Percentiles rank a stretch among this genome's conserved stretches.
Evolutionary conservation across 768 basidiomycete genomes (phyloP).

Genomic region (Tylopilus intermedius): DNA sequence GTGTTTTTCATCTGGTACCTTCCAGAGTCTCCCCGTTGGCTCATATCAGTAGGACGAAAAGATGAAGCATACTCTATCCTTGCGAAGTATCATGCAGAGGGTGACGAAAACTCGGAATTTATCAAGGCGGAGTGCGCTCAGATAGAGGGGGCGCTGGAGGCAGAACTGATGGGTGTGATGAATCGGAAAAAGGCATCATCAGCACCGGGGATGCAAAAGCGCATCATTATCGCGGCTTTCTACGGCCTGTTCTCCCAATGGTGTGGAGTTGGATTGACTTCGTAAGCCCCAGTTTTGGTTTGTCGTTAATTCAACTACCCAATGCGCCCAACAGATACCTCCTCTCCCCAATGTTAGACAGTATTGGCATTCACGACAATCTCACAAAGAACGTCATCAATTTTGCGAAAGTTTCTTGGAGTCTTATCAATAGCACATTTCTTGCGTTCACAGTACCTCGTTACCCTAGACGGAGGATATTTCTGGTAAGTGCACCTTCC

Average conservation of each 20-base stretch:
- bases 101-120: conserved; percentile 28
- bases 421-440: conserved; percentile 2
- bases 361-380: conserved; percentile 19
- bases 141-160: conserved; percentile 50
- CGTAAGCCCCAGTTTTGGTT: neutral
- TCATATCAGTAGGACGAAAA: conserved; percentile 50
- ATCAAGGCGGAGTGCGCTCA: conserved; percentile 52
- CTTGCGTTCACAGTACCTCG: conserved; percentile 3
- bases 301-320: too few relatives aligned
- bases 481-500: too few relatives aligned
- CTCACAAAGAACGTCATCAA: conserved; percentile 9
- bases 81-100: conserved; percentile 58
- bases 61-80: conserved; percentile 46
- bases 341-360: conserved; percentile 14
- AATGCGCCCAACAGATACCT: conserved; percentile 7
- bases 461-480: too few relatives aligned
- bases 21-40: conserved; percentile 64
- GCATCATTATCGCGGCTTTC: conserved; percentile 9
- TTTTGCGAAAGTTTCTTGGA: conserved; percentile 4
- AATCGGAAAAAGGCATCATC: neutral
- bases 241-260: conserved; percentile 15
- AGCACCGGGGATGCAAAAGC: conserved; percentile 14
- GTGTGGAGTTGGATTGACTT: conserved; percentile 10
- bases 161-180: conserved; percentile 2
- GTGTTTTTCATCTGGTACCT: conserved; percentile 52